phyloP scores from a whole-genome alignment of 306 rosid genomes.

The Ammopiptanthus mongolicus region DNA sequence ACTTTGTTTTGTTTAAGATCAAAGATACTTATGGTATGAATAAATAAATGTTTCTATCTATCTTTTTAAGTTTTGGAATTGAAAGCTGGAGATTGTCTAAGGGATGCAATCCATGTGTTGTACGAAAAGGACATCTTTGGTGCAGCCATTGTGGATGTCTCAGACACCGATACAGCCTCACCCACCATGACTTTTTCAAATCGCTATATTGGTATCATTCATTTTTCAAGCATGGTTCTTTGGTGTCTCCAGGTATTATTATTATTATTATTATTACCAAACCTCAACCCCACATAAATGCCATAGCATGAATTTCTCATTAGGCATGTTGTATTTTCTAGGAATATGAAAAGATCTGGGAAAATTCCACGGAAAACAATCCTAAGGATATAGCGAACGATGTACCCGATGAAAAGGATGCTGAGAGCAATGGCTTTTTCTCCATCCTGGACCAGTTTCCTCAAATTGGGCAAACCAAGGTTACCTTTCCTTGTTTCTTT shows the following conservation, averaged over 20 bases:
- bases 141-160: slow-evolving; percentile 43
- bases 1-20: slow-evolving; percentile 6
- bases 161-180: not conserved
- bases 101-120: slow-evolving; percentile 46
- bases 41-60: not conserved
- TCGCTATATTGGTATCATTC: slow-evolving; percentile 41
- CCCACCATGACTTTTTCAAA: slow-evolving; percentile 24
- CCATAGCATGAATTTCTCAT: slow-evolving; percentile 4
- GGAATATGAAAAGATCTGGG: slow-evolving; percentile 36
- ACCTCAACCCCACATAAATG: not conserved
- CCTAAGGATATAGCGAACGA: not conserved
- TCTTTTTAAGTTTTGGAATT: slow-evolving; percentile 45
- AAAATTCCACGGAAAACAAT: not conserved
- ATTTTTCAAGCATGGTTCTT: slow-evolving; percentile 50
- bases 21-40: not conserved
- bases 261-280: not conserved
- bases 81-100: slow-evolving; percentile 45
- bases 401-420: not conserved
- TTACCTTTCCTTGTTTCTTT: not conserved
- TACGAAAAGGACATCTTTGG: slow-evolving; percentile 34
- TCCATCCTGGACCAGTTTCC: slow-evolving; percentile 45
- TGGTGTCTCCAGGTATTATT: slow-evolving; percentile 60
- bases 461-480: slow-evolving; percentile 64
- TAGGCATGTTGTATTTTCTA: not conserved
- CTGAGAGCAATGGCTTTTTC: slow-evolving; percentile 22